Conservation (phyloP, 768 basidiomycete genomes). For the Macrocybe gigantea region DNA sequence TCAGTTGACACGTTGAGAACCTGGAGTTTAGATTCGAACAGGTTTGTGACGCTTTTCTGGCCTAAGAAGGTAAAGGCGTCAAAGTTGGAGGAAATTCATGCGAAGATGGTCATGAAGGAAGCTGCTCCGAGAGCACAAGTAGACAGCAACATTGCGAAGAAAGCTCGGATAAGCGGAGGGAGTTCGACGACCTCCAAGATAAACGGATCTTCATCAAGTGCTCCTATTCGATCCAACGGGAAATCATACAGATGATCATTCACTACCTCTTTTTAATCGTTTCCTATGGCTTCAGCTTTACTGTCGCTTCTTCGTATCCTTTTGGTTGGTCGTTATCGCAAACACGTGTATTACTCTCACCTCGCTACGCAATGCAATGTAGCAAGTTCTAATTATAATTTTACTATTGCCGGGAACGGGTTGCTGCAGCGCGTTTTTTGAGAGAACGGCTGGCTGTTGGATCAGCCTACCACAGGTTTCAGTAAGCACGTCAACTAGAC, state of each 20-base stretch:
- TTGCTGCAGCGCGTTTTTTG: too few species aligned
- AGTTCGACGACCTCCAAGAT: conserved; percentile 30
- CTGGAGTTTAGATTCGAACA: conserved; percentile 21
- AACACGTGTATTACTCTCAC: too few species aligned
- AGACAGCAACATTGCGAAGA: conserved; percentile 48
- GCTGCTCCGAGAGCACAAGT: conserved; percentile 54
- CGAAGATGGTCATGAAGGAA: conserved; percentile 93
- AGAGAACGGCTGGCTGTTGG: too few species aligned
- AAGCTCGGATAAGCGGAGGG: conserved; percentile 46
- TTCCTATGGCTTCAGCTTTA: conserved; percentile 9
- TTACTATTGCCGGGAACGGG: too few species aligned
- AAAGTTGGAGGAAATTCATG: conserved; percentile 92
- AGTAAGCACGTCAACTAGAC: too few species aligned
- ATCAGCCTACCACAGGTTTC: too few species aligned
- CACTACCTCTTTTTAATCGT: conserved; percentile 6
- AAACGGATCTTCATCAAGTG: conserved; percentile 44
- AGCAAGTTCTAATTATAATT: too few species aligned
- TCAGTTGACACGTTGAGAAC: background rate
- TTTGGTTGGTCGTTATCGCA: background rate
- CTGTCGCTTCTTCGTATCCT: conserved; percentile 14
- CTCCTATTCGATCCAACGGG: conserved; percentile 49
- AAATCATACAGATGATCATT: conserved; percentile 51
- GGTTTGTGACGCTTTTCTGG: conserved; percentile 96
- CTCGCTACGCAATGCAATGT: too few species aligned
- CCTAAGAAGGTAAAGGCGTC: conserved; percentile 93